Evolutionary conservation across 192 early-diverging fungal species (phyloP), one percentile per base, ranked within the genome.

Genomic region (Cladochytrium replicatum): DNA sequence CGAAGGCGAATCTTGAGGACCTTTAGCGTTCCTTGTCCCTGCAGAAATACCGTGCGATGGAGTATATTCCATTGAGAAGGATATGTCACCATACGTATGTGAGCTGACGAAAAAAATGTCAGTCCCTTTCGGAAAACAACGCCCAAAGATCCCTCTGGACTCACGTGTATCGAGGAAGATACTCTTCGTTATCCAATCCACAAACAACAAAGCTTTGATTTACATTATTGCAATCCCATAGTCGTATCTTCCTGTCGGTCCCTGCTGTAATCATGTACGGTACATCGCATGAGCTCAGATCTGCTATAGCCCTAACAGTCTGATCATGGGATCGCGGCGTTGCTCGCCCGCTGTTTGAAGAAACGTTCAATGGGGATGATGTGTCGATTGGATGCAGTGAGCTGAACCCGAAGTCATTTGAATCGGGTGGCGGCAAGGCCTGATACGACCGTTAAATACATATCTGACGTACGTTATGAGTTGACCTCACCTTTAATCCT

Each of bases 241-340:
- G 86, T n/a, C 91, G 66, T 26, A 96, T 62, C 61, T 91, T 89
- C 28, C 86, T 76, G 66, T 95, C 92, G 3, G 77, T 80, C 3
- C 89, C 87, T 0, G 67, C 86, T 0, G 85, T 78, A 19, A 95
- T 61, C 65, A 95, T 75, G 47, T 72, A 84, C 15, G 68, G 50
- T 23, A 68, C 68, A 27, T 82, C 70, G 7, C 57, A 39, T 1
- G 70, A 61, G 41, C 69, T 72, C n/a, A 74, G 62, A 6, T n/a
- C n/a, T n/a, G n/a, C n/a, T n/a, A 87, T 49, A 2, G 78, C 73
- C n/a, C 75, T 70, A 19, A 86, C 68, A 6, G 71, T 44, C 17
- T 13, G 22, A 37, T 44, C 32, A 27, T 13, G 43, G 32, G 13
- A 11, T 44, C 43, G 13, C 13, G 11, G 43, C 13, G 43, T 13